Evolutionary conservation across 1,284 basidiomycete genomes (phyloP), one percentile per base, ranked within the genome.

Genomic region (Microbotryomycetes sp.): DNA sequence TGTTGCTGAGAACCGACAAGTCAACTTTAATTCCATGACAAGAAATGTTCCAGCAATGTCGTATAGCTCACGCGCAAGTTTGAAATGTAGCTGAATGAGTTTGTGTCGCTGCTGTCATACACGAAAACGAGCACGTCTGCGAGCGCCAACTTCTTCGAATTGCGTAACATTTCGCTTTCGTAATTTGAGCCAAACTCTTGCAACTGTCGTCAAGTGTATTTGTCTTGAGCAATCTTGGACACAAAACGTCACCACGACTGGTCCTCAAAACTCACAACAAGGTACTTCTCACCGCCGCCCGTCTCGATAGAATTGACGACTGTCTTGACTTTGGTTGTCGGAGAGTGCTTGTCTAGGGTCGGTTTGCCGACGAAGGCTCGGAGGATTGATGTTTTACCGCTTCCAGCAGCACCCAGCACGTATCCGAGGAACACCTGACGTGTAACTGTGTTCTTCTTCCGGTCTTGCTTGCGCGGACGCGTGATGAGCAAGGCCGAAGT

Each of bases 101-200:
- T 97, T 27, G 96, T 97, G 75, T 98, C 96, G 73, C 89, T 92
- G 57, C 91, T 96, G 76, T 98, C 94, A 75, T 97, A 88, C 45
- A 97, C 91, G 75, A 93, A 97, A 61, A 96, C 83, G 66, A 97
- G 87, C 52, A 97, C 89, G 76, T 97, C 94, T 26, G 91, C 91
- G 57, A 88, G 78, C 74, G 94, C 91, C 41, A 88, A 85, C 77
- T 92, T 96, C 78, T 91, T 92, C 30, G 85, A 82, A 74, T 88
- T 92, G 61, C 91, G 83, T 57, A 98, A 79, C 24, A 85, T 87
- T 75, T 97, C 93, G 0, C 88, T 83, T 77, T 97, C 94, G 74
- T 96, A 92, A 75, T 87, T 88, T 46, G 89, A 91, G 7, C 93
- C 94, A 75, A 97, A 97, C 74, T 98, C 94, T 80, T 97, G 94